phyloP scores from a whole-genome alignment of 164 flowering plant species.

The Echeveria elegans region DNA sequence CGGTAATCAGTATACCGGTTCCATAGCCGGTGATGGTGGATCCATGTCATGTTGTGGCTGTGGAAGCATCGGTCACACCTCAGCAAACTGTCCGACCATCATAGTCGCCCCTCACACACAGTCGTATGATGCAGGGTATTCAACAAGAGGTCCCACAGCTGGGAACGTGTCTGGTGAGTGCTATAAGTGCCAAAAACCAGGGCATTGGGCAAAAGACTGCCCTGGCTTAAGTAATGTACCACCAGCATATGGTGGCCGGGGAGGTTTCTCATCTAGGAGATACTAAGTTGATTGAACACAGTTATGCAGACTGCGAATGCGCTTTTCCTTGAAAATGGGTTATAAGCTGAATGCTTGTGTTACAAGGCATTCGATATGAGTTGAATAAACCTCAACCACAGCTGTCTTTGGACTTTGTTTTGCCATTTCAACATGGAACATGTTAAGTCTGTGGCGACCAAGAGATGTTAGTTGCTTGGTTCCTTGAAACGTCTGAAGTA shows the following conservation, averaged over 20 bases:
- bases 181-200: slow-evolving; percentile 6
- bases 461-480: too few relatives aligned
- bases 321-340: neutral
- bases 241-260: slow-evolving; percentile 4
- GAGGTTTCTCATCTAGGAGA: slow-evolving; percentile 11
- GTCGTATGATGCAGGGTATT: neutral
- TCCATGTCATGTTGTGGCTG: slow-evolving; percentile 45
- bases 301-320: slow-evolving; percentile 12
- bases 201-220: slow-evolving; percentile 11
- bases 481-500: too few relatives aligned
- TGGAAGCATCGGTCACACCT: slow-evolving; percentile 53
- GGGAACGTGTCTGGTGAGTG: slow-evolving; percentile 2
- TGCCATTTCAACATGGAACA: too few relatives aligned
- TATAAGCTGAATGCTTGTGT: neutral
- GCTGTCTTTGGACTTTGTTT: too few relatives aligned
- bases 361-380: neutral
- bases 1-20: slow-evolving; percentile 41
- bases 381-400: too few relatives aligned
- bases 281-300: slow-evolving; percentile 14
- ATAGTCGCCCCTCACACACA: slow-evolving; percentile 22
- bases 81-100: slow-evolving; percentile 57
- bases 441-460: too few relatives aligned
- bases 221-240: slow-evolving; percentile 7
- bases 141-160: neutral
- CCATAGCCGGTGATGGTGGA: slow-evolving; percentile 11